Base-by-base conservation (phyloP, 768 basidiomycete species). In the Hericium coralloides region DNA sequence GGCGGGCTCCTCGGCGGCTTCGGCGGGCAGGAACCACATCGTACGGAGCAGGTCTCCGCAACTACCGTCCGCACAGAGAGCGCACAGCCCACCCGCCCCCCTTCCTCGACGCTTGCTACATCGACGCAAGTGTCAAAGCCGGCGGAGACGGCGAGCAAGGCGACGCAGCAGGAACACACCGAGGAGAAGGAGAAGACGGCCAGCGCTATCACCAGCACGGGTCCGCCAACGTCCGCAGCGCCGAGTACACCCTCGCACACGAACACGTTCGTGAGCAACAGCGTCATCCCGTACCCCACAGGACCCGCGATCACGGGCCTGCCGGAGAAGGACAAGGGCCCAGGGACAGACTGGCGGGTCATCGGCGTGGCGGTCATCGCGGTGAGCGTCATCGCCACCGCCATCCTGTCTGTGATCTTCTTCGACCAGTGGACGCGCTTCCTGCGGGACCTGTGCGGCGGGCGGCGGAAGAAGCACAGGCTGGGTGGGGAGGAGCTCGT, bases 341-440 rank as follows among this genome's bases (percentile, higher is more conserved):
- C 55, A 7, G 17, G 5, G 41, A 18, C 52, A 53, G 71, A 79
- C 64, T 88, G 86, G 86, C 84, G 85, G 68, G 76, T 85, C 48
- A 76, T 89, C 53, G 87, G 87, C 18, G 79, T 89, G 57, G 76
- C 78, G 12, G 76, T 87, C 55, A 79, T 87, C 58, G 74, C 77
- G n/a, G 74, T 89, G 63, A 82, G 76, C 50, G 73, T 80, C 38
- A 71, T 89, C 53, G 83, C 76, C 25, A 74, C 72, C 2, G 69
- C 78, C 52, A 76, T 85, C 60, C 73, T 87, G 51, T 70, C 76
- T 8, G 71, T 82, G 55, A 77, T 84, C 26, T 89, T 84, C 70
- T 88, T 87, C 69, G 86, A 90, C 69, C 77, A 81, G 38, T 83
- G 85, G 77, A 83, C 78, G 77, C 74, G 79, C 23, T 82, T 87